A percentile compares a stretch with the other conserved stretches of the same genome.
phyloP scores from a whole-genome alignment of 163 green algal species.

The Coccomyxa subellipsoidea region DNA sequence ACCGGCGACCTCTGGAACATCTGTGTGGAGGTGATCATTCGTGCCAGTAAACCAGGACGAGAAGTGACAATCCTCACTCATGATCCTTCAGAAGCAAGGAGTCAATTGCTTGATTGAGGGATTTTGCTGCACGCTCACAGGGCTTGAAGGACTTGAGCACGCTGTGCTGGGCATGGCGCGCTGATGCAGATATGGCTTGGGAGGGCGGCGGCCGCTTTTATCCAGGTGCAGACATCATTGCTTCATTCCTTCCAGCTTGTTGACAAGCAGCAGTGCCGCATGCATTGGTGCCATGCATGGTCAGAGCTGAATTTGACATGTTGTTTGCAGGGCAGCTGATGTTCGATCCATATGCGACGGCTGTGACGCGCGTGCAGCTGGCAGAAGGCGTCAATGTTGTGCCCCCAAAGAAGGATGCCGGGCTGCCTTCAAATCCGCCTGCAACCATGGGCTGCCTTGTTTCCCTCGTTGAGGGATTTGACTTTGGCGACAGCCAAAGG shows the following conservation, averaged over 20 bases:
- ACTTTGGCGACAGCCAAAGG: constrained; percentile 1
- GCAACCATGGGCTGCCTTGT: constrained; percentile 35
- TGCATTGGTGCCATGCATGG: too few species aligned
- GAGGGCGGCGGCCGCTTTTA: constrained; percentile 42
- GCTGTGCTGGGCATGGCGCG: constrained; percentile 43
- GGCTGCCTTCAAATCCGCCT: constrained; percentile 7
- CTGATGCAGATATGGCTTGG: constrained; percentile 47
- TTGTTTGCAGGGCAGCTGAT: constrained; percentile 46
- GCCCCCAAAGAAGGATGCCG: constrained; percentile 15
- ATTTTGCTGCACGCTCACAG: too few species aligned
- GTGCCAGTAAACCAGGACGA: neutral
- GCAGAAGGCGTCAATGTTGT: constrained; percentile 22
- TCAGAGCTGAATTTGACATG: too few species aligned
- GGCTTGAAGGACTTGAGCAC: constrained; percentile 29
- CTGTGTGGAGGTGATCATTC: constrained; percentile 12
- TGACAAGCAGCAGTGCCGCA: too few species aligned
- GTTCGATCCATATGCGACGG: constrained; percentile 42
- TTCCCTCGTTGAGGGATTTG: constrained; percentile 29
- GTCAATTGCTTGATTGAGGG: too few species aligned
- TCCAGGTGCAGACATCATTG: too few species aligned
- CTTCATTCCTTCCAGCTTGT: too few species aligned
- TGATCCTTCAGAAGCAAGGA: too few species aligned
- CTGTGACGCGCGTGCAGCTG: constrained; percentile 21
- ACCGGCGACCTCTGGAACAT: constrained; percentile 33
- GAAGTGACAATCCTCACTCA: too few species aligned